A percentile compares a stretch with the other conserved stretches of the same genome.
These are phyloP conservation scores for Colletotrichum eremochloae DNA, from an alignment of 2,329 filamentous ascomycete genomes.

Conservation along the genomic window DNA sequence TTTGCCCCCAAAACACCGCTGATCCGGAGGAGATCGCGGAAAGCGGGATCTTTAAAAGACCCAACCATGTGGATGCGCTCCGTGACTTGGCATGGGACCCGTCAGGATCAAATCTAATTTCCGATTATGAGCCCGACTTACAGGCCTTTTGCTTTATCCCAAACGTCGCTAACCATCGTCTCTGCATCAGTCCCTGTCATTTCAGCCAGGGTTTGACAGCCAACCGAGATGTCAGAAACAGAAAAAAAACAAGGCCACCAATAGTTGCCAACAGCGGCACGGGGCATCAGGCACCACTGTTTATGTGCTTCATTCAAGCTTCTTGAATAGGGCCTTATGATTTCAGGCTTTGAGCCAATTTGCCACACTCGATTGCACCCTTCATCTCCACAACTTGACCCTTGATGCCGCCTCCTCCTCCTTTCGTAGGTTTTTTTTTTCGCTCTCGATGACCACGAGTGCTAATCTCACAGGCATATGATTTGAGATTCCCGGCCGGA, in stretches of 20 bases:
- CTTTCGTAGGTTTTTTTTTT: conserved; percentile 30
- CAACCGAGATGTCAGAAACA: conserved; percentile 31
- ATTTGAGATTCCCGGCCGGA: conserved; percentile 38
- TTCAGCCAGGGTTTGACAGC: conserved; percentile 28
- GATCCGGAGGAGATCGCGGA: conserved; percentile 27
- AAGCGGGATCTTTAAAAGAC: conserved; percentile 25
- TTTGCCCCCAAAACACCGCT: conserved; percentile 18
- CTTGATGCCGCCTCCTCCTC: conserved; percentile 18
- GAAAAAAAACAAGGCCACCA: not conserved
- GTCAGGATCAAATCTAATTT: conserved; percentile 36
- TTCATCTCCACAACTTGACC: conserved; percentile 26
- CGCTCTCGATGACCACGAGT: conserved; percentile 1
- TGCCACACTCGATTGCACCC: conserved; percentile 21
- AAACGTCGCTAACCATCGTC: conserved; percentile 41
- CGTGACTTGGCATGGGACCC: not conserved
- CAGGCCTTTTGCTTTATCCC: conserved; percentile 26
- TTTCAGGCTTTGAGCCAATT: conserved; percentile 1
- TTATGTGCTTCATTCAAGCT: conserved; percentile 38
- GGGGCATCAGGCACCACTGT: conserved; percentile 6
- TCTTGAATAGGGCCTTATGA: conserved; percentile 21
- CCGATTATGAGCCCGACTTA: conserved; percentile 36
- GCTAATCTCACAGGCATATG: conserved; percentile 34
- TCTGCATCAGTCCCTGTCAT: conserved; percentile 38
- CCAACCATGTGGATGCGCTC: conserved; percentile 1
- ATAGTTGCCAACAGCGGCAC: conserved; percentile 2